phyloP scores from a whole-genome alignment of 31 red algal species.

The Odonthalia washingtoniensis region DNA sequence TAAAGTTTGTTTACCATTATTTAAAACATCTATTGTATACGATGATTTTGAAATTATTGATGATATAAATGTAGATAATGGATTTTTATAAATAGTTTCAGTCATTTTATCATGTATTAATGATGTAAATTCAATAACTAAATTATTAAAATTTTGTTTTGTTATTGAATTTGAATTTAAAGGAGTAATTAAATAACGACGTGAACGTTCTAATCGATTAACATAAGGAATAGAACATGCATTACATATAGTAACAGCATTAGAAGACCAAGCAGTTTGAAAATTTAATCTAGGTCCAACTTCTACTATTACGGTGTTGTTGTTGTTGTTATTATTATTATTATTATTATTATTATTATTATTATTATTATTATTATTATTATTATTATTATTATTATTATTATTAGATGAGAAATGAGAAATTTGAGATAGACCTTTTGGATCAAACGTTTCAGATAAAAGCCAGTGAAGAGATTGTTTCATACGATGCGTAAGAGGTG shows the following conservation, averaged over 20 bases:
- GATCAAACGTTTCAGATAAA: constrained; percentile 84
- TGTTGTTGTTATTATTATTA: background rate
- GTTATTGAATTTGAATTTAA: background rate
- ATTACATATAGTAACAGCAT: constrained; percentile 90
- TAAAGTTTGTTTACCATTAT: constrained; percentile 67
- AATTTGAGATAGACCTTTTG: background rate
- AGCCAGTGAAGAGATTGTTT: constrained; percentile 49
- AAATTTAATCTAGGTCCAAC: constrained; percentile 98
- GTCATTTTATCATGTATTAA: constrained; percentile 97
- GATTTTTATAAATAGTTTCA: constrained; percentile 75
- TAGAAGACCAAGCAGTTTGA: constrained; percentile 98
- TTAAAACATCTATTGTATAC: constrained; percentile 67
- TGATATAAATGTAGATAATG: constrained; percentile 73
- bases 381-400: too few species aligned
- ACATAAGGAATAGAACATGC: constrained; percentile 84
- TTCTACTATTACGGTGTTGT: constrained; percentile 79
- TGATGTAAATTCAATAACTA: too few species aligned
- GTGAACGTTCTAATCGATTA: constrained; percentile 84
- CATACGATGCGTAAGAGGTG: background rate
- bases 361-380: too few species aligned
- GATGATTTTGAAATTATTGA: constrained; percentile 31
- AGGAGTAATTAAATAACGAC: constrained; percentile 57
- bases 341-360: too few species aligned
- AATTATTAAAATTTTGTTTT: background rate
- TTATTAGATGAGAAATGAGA: background rate